Percentiles rank a stretch among this genome's conserved stretches.
Evolutionary conservation across 305 asterid species (phyloP).

Genomic region (Plantago coronopus): DNA sequence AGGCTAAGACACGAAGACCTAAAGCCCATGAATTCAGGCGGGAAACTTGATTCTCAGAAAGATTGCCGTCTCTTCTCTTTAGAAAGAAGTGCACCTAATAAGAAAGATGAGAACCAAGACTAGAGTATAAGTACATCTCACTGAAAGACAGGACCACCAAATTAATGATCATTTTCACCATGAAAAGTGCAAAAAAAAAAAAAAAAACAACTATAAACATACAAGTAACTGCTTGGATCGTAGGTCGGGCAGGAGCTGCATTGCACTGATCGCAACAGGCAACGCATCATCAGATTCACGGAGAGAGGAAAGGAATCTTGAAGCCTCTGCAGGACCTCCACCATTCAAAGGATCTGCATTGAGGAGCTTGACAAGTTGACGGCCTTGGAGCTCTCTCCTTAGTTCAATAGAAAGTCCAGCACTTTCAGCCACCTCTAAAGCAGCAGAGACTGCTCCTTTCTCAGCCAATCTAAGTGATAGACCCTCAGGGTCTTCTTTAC

Average conservation of each 20-base stretch:
- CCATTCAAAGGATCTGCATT: constrained; percentile 93
- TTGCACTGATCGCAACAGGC: constrained; percentile 98
- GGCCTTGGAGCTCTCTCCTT: constrained; percentile 98
- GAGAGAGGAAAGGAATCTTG: constrained; percentile 91
- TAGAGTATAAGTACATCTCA: background rate
- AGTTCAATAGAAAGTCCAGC: constrained; percentile 87
- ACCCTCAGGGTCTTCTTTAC: constrained; percentile 98
- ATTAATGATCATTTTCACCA: constrained; percentile 21
- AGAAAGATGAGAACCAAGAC: background rate
- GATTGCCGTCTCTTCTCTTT: constrained; percentile 87
- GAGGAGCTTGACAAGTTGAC: constrained; percentile 98
- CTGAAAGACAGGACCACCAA: background rate
- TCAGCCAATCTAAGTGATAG: constrained; percentile 98
- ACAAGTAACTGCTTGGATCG: constrained; percentile 98
- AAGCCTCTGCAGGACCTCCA: constrained; percentile 99
- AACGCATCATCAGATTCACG: constrained; percentile 93
- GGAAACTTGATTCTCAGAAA: constrained; percentile 81
- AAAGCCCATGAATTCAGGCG: constrained; percentile 96
- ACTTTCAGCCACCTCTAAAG: constrained; percentile 94
- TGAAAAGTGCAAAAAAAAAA: constrained; percentile 20
- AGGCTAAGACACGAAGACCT: constrained; percentile 95
- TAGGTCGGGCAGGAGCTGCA: constrained; percentile 96
- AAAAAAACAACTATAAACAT: constrained; percentile 34
- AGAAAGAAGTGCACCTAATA: constrained; percentile 94
- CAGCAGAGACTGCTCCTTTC: constrained; percentile 96